These are phyloP conservation scores for Pseudocercospora vitis DNA, from an alignment of 2,329 filamentous ascomycete species.

Conservation along the genomic window DNA sequence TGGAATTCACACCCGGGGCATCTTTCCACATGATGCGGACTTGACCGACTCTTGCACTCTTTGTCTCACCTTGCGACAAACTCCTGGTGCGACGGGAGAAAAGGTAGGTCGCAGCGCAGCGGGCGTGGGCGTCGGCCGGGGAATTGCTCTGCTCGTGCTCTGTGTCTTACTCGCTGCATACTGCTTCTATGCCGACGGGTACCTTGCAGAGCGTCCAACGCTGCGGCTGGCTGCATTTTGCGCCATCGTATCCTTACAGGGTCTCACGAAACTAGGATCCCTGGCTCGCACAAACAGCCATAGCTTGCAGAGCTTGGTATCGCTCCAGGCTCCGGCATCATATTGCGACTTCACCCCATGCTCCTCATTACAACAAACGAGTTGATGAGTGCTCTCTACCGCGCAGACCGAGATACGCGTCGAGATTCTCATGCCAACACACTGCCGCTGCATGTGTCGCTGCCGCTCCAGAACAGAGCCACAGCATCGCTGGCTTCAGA, in stretches of 20 bases:
- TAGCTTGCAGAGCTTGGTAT: conserved; percentile 5
- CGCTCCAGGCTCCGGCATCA: neutral
- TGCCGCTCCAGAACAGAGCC: neutral
- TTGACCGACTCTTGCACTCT: no score
- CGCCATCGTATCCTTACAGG: neutral
- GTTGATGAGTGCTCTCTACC: neutral
- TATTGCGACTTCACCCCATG: neutral
- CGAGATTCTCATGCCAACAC: neutral
- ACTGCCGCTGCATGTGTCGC: neutral
- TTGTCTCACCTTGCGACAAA: conserved; percentile 2
- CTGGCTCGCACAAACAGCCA: neutral
- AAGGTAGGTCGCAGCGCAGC: conserved; percentile 18
- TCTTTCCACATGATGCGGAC: no score
- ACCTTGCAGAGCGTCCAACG: neutral
- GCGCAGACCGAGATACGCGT: neutral
- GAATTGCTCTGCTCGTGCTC: conserved; percentile 13
- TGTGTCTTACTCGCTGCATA: conserved; percentile 8
- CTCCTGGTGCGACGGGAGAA: conserved; percentile 12
- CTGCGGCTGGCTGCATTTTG: conserved; percentile 16
- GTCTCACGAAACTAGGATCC: neutral
- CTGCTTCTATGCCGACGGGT: conserved; percentile 1
- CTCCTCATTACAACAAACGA: neutral
- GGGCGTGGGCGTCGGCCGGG: conserved; percentile 14
- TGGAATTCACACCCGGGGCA: no score
- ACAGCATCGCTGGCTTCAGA: neutral